phyloP scores from a whole-genome alignment of 2,329 filamentous ascomycete genomes.

The Arthrobotrys iridis region DNA sequence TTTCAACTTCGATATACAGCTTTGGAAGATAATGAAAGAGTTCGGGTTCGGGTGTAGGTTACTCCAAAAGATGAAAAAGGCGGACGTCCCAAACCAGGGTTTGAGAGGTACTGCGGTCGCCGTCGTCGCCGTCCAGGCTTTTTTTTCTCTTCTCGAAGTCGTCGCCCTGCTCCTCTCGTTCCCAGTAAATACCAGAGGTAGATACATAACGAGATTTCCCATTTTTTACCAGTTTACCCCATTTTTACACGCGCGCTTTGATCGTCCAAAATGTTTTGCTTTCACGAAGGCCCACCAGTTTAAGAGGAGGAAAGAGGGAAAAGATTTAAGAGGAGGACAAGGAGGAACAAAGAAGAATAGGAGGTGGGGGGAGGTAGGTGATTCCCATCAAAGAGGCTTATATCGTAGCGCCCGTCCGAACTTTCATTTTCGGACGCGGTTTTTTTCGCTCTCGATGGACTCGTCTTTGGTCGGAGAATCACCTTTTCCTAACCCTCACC shows the following conservation, averaged over 20 bases:
- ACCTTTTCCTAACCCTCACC: neutral
- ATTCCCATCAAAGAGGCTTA: neutral
- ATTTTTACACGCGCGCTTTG: neutral
- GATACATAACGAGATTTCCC: slow-evolving; percentile 11
- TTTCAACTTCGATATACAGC: slow-evolving; percentile 18
- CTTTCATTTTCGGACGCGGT: neutral
- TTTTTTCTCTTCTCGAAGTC: slow-evolving; percentile 5
- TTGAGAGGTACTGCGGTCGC: slow-evolving; percentile 27
- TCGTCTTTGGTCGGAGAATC: neutral
- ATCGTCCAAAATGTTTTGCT: neutral
- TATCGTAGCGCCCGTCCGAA: slow-evolving; percentile 7
- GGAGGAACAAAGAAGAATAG: neutral
- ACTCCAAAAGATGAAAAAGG: slow-evolving; percentile 17
- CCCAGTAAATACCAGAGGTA: slow-evolving; percentile 35
- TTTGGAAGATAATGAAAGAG: slow-evolving; percentile 17
- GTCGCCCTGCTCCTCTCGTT: slow-evolving; percentile 1
- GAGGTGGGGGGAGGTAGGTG: neutral
- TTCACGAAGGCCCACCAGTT: slow-evolving; percentile 5
- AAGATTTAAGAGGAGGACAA: neutral
- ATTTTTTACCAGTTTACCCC: slow-evolving; percentile 1
- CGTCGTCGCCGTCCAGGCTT: slow-evolving; percentile 21
- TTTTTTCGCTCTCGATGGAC: slow-evolving; percentile 20
- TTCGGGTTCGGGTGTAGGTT: neutral
- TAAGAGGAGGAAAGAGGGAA: neutral
- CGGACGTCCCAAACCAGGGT: slow-evolving; percentile 14